phyloP scores from a whole-genome alignment of 2,329 filamentous ascomycete species.

The Lithohypha guttulata region DNA sequence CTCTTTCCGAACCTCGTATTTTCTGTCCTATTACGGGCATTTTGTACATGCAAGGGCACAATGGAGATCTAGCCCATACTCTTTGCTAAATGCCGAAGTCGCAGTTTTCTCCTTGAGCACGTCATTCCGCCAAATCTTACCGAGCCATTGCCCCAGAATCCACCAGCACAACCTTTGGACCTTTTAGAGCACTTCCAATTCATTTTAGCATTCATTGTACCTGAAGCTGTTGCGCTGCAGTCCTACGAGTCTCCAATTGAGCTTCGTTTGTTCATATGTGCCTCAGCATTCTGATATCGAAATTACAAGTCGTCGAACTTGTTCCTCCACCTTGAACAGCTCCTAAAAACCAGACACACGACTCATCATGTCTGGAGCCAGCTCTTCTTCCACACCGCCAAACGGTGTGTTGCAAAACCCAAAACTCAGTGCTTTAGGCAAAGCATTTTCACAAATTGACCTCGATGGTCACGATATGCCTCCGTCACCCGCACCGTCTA shows the following conservation, averaged over 20 bases:
- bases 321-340: slow-evolving; percentile 16
- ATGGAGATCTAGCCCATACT: too few relatives aligned
- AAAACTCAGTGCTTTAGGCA: slow-evolving; percentile 31
- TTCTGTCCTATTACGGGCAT: too few relatives aligned
- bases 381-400: slow-evolving; percentile 22
- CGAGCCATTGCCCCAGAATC: background rate
- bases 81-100: background rate
- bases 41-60: too few relatives aligned
- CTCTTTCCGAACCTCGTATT: too few relatives aligned
- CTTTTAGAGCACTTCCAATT: too few relatives aligned
- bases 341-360: slow-evolving; percentile 6
- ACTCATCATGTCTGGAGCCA: slow-evolving; percentile 21
- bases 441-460: slow-evolving; percentile 54
- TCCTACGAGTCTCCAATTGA: background rate
- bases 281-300: slow-evolving; percentile 21
- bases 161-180: background rate
- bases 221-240: background rate
- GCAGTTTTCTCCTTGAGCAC: slow-evolving; percentile 5
- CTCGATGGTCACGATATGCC: slow-evolving; percentile 75
- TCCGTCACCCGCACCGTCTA: slow-evolving; percentile 86
- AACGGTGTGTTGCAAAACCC: slow-evolving; percentile 14
- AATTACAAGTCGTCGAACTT: slow-evolving; percentile 22
- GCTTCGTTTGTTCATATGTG: slow-evolving; percentile 18
- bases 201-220: too few relatives aligned
- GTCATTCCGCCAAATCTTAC: slow-evolving; percentile 1